Base-by-base conservation (phyloP, 2,329 filamentous ascomycete genomes). In the Lecanicillium sp. region DNA sequence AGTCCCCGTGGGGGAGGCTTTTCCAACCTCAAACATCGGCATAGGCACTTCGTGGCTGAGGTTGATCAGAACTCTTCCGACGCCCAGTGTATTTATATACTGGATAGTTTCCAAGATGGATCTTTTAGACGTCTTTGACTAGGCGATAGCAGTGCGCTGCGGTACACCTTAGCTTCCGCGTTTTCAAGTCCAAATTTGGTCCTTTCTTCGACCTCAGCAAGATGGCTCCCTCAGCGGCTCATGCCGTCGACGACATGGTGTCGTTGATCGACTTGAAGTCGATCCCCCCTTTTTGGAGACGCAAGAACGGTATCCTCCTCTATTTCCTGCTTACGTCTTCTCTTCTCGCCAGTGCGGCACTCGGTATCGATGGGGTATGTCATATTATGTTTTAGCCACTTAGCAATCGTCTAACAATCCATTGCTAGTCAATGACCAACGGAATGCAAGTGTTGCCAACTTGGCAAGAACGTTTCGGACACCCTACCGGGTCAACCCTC, bases 241-340 rank as follows among this genome's bases (percentile, higher is more conserved):
- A 48, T 22, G 49, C 56, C 9, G 48, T 49, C 3, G 54, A 61
- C 18, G 53, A 49, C 25, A 54, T 61, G 17, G 32, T 46, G 25
- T 49, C 57, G 13, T 50, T 55, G 2, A 54, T 61, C 14, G 57
- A 62, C 39, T 42, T 61, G 22, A 43, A 47, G 3, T 33, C 51
- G 0, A 47, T 58, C 5, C 50, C 57, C 1, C 58, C 57, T 0
- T 62, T 62, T 37, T 62, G 56, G 52, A 50, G 50, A 10, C 45
- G 60, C 11, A 65, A 62, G 33, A 68, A 68, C 55, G 63, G 63
- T 2, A 50, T 65, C 3, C 46, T 65, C 13, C 49, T 66, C 4
- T 66, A 66, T 45, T 65, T 66, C 28, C 46, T 66, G 4, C 54
- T 66, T 13, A 66, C 64, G 0, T 66, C 64, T 0, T 66, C 63